phyloP scores from a whole-genome alignment of 1,284 basidiomycete genomes.

The Moesziomyces antarcticus region DNA sequence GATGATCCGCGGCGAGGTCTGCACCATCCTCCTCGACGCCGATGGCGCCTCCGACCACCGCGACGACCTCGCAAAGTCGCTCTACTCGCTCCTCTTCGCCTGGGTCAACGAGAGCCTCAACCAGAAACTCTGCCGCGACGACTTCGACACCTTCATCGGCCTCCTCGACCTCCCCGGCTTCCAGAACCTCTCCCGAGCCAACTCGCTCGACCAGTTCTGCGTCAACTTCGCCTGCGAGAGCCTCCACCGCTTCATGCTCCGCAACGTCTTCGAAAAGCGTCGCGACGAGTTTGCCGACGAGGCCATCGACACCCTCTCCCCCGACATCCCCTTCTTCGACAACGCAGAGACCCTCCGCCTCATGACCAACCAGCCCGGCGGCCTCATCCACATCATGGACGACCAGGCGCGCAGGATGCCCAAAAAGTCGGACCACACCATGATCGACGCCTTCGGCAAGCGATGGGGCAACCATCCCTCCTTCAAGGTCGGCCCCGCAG shows the following conservation, averaged over 20 bases:
- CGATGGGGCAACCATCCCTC: conserved; percentile 92
- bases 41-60: conserved; percentile 91
- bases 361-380: conserved; percentile 86
- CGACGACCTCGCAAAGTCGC: conserved; percentile 89
- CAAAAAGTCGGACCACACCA: conserved; percentile 91
- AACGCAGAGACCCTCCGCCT: conserved; percentile 89
- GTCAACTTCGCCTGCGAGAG: conserved; percentile 96
- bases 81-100: conserved; percentile 93
- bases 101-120: conserved; percentile 98
- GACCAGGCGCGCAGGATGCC: conserved; percentile 87
- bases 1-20: conserved; percentile 90
- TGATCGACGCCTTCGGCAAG: conserved; percentile 93
- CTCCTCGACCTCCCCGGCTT: conserved; percentile 94
- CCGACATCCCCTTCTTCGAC: conserved; percentile 85
- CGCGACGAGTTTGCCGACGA: conserved; percentile 85
- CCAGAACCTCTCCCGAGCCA: conserved; percentile 74
- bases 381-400: conserved; percentile 96
- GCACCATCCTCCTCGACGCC: conserved; percentile 93
- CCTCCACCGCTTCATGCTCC: conserved; percentile 84
- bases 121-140: conserved; percentile 75
- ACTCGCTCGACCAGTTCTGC: conserved; percentile 94
- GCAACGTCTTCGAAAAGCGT: conserved; percentile 81
- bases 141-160: conserved; percentile 81
- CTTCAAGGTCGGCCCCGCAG: conserved; percentile 72
- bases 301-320: conserved; percentile 79